These are phyloP conservation scores for Pseudogymnoascus sp. DNA, from an alignment of 2,329 filamentous ascomycete species.

Conservation along the genomic window DNA sequence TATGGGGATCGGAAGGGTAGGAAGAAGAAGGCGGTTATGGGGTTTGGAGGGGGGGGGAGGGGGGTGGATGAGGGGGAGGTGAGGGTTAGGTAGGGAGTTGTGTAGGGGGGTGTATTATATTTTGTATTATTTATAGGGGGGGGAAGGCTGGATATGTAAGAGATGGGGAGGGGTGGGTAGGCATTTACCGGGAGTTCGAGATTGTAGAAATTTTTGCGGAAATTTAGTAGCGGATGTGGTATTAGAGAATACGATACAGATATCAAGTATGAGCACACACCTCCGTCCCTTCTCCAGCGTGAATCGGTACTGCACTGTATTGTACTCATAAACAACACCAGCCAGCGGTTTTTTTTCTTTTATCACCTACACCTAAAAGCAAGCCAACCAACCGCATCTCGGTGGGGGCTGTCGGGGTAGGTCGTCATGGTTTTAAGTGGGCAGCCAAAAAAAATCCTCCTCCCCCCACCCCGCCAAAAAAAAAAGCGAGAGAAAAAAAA, in stretches of 20 bases:
- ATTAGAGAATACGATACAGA: not conserved
- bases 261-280: no score
- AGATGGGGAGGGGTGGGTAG: not conserved
- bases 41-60: constrained; percentile 40
- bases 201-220: not conserved
- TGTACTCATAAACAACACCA: no score
- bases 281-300: no score
- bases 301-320: no score
- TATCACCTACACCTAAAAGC: no score
- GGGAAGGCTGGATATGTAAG: not conserved
- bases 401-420: no score
- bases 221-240: not conserved
- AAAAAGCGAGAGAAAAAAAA: no score
- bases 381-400: no score
- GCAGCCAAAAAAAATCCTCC: no score
- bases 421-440: no score
- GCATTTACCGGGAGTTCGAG: not conserved
- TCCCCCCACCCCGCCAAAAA: no score
- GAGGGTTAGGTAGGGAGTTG: constrained; percentile 31
- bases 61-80: constrained; percentile 36
- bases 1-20: constrained; percentile 74
- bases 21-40: constrained; percentile 49
- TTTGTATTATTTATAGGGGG: not conserved
- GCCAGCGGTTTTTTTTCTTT: no score
- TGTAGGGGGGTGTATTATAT: not conserved